Evolutionary conservation across 768 basidiomycete species (phyloP).

Genomic region (Lentinus tigrinus): DNA sequence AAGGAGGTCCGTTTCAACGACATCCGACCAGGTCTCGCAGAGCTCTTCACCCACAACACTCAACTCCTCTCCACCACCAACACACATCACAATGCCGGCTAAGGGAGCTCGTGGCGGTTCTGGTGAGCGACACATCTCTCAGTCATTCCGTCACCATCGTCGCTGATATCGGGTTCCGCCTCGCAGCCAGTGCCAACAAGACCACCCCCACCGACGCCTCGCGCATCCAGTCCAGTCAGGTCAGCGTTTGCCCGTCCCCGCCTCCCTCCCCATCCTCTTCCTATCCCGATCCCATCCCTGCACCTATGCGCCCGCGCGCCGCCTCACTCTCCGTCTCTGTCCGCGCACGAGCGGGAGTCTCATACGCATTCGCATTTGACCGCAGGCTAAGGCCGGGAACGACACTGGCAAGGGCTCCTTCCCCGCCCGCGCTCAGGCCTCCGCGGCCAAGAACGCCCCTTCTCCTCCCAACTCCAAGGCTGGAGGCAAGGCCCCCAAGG

Average conservation of each 20-base stretch:
- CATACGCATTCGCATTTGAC: not conserved
- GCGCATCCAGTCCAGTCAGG: slow-evolving; percentile 29
- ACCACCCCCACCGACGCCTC: slow-evolving; percentile 22
- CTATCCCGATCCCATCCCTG: not conserved
- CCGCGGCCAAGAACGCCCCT: slow-evolving; percentile 22
- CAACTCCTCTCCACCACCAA: not conserved
- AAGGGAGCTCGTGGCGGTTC: slow-evolving; percentile 20
- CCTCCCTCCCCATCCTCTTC: not conserved
- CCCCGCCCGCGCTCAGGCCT: slow-evolving; percentile 26
- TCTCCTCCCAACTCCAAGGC: slow-evolving; percentile 12
- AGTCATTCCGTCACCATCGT: not conserved
- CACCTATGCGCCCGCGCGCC: not conserved
- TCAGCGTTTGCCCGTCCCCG: slow-evolving; percentile 3
- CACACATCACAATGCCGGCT: slow-evolving; percentile 21
- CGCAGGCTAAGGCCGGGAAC: slow-evolving; percentile 28
- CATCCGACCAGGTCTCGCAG: slow-evolving; percentile 7
- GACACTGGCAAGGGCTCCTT: slow-evolving; percentile 28
- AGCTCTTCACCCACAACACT: not conserved
- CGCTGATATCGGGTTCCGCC: not conserved
- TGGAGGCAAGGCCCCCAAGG: slow-evolving; percentile 17
- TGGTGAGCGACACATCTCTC: not conserved
- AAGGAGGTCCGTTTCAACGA: not conserved
- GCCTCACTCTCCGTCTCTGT: not conserved
- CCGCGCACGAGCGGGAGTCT: not conserved
- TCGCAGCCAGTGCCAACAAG: slow-evolving; percentile 18